These are phyloP conservation scores for Aspergillus candidus DNA, from an alignment of 2,329 filamentous ascomycete species.

Conservation along the genomic window DNA sequence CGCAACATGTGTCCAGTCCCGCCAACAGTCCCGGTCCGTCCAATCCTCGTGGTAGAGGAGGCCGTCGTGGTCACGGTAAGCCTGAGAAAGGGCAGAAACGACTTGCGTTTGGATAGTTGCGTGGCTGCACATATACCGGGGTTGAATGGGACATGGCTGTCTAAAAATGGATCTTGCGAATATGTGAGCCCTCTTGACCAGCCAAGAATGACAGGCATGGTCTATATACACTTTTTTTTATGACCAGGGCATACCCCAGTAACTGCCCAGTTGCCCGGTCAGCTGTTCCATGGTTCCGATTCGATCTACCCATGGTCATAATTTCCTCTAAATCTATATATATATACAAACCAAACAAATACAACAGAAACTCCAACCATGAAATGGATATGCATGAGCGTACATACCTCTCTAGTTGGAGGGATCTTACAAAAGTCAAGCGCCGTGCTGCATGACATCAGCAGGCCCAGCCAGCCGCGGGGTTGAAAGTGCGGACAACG, in stretches of 20 bases:
- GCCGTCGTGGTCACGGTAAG: conserved; percentile 23
- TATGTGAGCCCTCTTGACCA: neutral
- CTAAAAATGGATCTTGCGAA: neutral
- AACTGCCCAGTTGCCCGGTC: too few species aligned
- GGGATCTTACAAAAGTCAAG: conserved; percentile 34
- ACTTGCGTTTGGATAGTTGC: conserved; percentile 27
- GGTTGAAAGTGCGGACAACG: conserved; percentile 8
- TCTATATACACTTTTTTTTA: neutral
- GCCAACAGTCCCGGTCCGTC: conserved; percentile 11
- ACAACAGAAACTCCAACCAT: too few species aligned
- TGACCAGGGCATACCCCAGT: neutral
- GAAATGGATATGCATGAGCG: too few species aligned
- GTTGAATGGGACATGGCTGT: too few species aligned
- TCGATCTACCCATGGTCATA: too few species aligned
- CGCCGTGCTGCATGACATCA: conserved; percentile 42
- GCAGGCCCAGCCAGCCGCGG: conserved; percentile 18
- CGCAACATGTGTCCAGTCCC: conserved; percentile 11
- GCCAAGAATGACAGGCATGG: too few species aligned
- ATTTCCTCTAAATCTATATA: too few species aligned
- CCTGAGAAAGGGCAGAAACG: conserved; percentile 34
- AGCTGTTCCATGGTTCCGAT: too few species aligned
- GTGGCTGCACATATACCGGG: neutral
- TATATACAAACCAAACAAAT: too few species aligned
- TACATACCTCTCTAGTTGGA: too few species aligned
- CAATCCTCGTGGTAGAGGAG: conserved; percentile 18